phyloP scores from a whole-genome alignment of 2,329 filamentous ascomycete species.

The Scortechinia acanthostroma region DNA sequence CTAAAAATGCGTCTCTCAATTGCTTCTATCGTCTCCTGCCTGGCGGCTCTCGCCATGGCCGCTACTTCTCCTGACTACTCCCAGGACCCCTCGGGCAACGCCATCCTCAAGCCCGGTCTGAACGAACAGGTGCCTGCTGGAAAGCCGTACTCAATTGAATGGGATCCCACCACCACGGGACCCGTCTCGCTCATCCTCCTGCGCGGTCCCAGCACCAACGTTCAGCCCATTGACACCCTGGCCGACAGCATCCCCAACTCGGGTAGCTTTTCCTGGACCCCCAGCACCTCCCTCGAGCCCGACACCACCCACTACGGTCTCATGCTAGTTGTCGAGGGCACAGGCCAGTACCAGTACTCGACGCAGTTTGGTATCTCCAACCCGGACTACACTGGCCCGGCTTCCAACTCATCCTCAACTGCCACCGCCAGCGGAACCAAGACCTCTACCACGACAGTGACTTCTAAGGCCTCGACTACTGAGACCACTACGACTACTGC shows the following conservation, averaged over 20 bases:
- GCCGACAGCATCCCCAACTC: conserved; percentile 44
- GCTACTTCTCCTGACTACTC: conserved; percentile 11
- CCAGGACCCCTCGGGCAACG: conserved; percentile 34
- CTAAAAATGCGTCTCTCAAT: conserved; percentile 13
- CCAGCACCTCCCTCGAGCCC: conserved; percentile 32
- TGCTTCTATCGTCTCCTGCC: conserved; percentile 9
- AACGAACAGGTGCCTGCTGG: conserved; percentile 45
- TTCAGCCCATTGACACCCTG: conserved; percentile 38
- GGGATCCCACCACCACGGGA: conserved; percentile 36
- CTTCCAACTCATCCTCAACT: conserved; percentile 6
- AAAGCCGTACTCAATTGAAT: conserved; percentile 47
- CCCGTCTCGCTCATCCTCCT: conserved; percentile 51
- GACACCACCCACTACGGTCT: conserved; percentile 48
- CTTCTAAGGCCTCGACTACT: too few species aligned
- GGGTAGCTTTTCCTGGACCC: conserved; percentile 46
- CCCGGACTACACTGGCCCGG: conserved; percentile 6
- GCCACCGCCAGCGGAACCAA: conserved; percentile 9
- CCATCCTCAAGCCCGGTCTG: conserved; percentile 40
- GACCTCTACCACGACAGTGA: background rate
- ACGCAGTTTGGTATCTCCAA: conserved; percentile 55
- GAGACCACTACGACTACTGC: too few species aligned
- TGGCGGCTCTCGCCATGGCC: conserved; percentile 14
- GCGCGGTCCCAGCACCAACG: conserved; percentile 46
- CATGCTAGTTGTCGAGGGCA: conserved; percentile 49
- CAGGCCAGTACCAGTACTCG: conserved; percentile 52